Evolutionary conservation across 2,329 filamentous ascomycete species (phyloP), one percentile per base, ranked within the genome.

Genomic region (Colletotrichum sansevieriae): DNA sequence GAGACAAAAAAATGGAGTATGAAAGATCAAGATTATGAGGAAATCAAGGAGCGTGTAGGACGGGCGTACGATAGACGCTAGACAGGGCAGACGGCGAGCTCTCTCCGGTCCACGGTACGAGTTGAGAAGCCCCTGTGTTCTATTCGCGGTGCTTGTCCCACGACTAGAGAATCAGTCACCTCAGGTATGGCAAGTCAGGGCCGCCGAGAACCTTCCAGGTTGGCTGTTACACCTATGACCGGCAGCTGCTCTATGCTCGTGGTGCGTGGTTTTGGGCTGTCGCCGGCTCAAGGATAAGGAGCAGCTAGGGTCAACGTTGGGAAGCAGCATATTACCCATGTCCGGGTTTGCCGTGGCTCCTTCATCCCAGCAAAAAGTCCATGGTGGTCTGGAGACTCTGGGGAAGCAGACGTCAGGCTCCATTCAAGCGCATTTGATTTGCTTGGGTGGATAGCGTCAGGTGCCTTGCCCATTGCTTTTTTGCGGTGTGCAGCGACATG

Each of bases 381-480:
- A 6, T 35, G 54, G 54, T 59, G 56, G 56, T 37, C 56, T 59
- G 56, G 56, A 47, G 41, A 60, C 57, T 60, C 44, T 44, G 59
- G 47, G 47, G 35, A 35, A 62, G 58, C 47, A 44, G 47, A 35
- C 22, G 59, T 41, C 35, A 33, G 39, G n/a, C 47, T 25, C 59
- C 59, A 44, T 44, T 62, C 18, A 37, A 47, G 20, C 33, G 20
- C 47, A 54, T 44, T 44, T 47, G 47, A 54, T 44, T 62, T 13
- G 18, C 18, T 22, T 33, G 13, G 47, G 44, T 22, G 43, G 33
- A 33, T n/a, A 20, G 59, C 37, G 52, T 62, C 59, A 62, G 47
- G 47, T 62, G 59, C 59, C 22, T 44, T 52, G 59, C 47, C 44
- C 58, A 51, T 52, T 56, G 66, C 62, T 56, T 56, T 41, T 54